Conservation (phyloP, 179 eudicot species). For the Nepenthes alata region DNA sequence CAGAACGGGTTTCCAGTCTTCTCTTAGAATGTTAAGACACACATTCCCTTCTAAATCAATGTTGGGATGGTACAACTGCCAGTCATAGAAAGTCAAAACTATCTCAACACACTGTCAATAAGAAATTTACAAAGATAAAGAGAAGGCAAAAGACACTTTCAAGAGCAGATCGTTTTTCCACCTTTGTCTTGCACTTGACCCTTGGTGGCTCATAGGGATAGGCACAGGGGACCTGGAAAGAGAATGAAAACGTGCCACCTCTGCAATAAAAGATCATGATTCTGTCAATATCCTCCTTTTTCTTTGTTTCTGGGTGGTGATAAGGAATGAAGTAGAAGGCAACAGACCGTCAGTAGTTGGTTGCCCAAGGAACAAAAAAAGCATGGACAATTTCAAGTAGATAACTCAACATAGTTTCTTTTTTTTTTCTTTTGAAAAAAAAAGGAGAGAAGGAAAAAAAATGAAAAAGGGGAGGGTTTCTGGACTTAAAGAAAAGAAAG, state of each 20-base stretch:
- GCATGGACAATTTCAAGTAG: too few species aligned
- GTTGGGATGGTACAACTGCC: constrained; percentile 92
- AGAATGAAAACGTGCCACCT: constrained; percentile 52
- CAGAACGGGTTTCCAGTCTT: constrained; percentile 99
- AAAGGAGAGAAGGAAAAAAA: too few species aligned
- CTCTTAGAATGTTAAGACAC: constrained; percentile 91
- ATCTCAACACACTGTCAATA: not conserved
- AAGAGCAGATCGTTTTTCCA: constrained; percentile 2
- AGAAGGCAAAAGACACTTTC: not conserved
- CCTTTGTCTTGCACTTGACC: constrained; percentile 89
- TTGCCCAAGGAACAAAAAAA: too few species aligned
- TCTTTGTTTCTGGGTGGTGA: too few species aligned
- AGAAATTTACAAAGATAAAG: not conserved
- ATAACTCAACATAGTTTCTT: too few species aligned
- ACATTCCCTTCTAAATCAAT: constrained; percentile 98
- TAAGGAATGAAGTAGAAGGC: not conserved
- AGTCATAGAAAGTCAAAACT: constrained; percentile 1
- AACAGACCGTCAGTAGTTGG: too few species aligned
- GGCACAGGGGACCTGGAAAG: constrained; percentile 51
- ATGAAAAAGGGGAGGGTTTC: too few species aligned
- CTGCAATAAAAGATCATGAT: constrained; percentile 23
- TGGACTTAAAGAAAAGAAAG: too few species aligned
- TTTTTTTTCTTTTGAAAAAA: too few species aligned
- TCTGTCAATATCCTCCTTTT: not conserved
- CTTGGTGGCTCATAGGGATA: constrained; percentile 87